Base-by-base conservation (phyloP, 1,139 yeast species). In the Geotrichum bryndzae region DNA sequence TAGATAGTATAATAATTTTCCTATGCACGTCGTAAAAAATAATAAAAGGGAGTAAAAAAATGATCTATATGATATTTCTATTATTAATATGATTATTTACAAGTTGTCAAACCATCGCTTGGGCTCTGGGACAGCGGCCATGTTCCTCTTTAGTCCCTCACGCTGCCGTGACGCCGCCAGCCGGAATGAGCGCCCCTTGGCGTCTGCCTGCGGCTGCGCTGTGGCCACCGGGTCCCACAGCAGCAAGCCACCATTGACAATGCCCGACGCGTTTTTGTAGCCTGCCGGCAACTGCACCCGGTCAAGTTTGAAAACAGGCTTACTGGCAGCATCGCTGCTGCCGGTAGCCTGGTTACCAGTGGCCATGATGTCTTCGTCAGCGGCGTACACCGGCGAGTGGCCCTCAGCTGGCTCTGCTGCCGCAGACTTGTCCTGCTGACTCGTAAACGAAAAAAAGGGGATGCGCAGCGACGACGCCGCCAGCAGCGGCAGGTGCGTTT, bases 401-500 rank as follows among this genome's bases (percentile, higher is more conserved):
- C n/a, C 18, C 5, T 54, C 22, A 6, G 13, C 6, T 10, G 8
- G n/a, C 10, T 18, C 23, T 3, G 22, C 31, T 7, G 25, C 22
- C 3, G n/a, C n/a, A 13, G 23, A 22, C 38, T 3, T 29, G 15
- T 31, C 6, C 33, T 25, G 23, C 8, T 23, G 18, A 29, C 50
- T 13, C 3, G 57, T 54, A 22, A 54, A 54, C 18, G 57, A 48
- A 33, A 58, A 58, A 48, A 58, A 53, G 7, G 61, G 38, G 11
- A 46, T 18, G 5, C 50, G 41, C 23, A 25, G 13, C 25, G 31
- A 31, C 29, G 18, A 15, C 31, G 45, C 3, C 27, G 27, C 3
- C 5, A 4, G 5, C 27, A 25, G 5, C 27, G 27, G 27, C 13
- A 27, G 27, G 18, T 29, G 18, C n/a, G 7, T n/a, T 45, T 45